phyloP scores from a whole-genome alignment of 768 basidiomycete genomes.

The Termitomyces sp. region DNA sequence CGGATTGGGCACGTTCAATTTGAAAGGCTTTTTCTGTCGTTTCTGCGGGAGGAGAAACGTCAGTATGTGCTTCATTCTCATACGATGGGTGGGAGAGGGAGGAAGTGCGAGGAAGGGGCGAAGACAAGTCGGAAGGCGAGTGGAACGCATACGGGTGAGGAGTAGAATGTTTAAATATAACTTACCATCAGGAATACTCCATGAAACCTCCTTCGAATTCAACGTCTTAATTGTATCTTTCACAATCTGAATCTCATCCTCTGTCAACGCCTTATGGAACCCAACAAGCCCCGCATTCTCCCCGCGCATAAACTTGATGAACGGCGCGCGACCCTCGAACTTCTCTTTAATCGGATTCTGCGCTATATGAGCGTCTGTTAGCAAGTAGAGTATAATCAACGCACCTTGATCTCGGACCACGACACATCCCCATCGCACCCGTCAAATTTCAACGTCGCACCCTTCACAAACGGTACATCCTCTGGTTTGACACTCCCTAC shows the following conservation, averaged over 20 bases:
- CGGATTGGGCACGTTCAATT: slow-evolving; percentile 65
- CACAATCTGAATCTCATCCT: slow-evolving; percentile 68
- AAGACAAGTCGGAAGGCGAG: neutral
- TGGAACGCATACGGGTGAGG: neutral
- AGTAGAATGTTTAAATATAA: slow-evolving; percentile 2
- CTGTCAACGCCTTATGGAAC: slow-evolving; percentile 61
- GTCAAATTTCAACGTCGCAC: slow-evolving; percentile 53
- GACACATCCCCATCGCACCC: slow-evolving; percentile 47
- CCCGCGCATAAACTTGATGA: slow-evolving; percentile 44
- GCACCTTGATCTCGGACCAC: slow-evolving; percentile 48
- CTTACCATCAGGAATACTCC: slow-evolving; percentile 60
- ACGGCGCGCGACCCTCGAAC: slow-evolving; percentile 44
- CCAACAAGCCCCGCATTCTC: slow-evolving; percentile 48
- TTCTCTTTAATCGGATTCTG: slow-evolving; percentile 45
- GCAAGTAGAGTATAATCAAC: neutral
- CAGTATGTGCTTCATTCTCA: neutral
- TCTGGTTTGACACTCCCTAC: slow-evolving; percentile 60
- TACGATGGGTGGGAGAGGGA: neutral
- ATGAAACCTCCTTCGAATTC: slow-evolving; percentile 58
- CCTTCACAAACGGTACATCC: slow-evolving; percentile 48
- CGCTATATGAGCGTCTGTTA: neutral
- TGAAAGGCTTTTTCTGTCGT: slow-evolving; percentile 69
- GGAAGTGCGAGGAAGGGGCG: neutral
- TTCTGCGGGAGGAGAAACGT: slow-evolving; percentile 34
- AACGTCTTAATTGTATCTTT: slow-evolving; percentile 61